These are phyloP conservation scores for Colletotrichum phormii DNA, from an alignment of 2,329 filamentous ascomycete species.

Conservation along the genomic window DNA sequence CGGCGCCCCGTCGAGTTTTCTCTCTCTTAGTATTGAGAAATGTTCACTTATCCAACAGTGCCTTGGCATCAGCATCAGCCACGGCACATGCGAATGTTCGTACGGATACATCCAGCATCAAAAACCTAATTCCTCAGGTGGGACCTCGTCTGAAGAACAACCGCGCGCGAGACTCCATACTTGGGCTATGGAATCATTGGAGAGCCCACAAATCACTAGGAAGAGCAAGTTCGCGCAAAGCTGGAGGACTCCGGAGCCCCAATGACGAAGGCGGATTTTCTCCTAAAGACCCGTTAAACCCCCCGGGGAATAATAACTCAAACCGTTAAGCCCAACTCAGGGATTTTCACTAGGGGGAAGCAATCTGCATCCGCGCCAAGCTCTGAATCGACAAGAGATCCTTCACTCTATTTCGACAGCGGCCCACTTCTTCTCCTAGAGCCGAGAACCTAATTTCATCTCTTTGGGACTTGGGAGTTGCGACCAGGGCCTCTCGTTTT, in stretches of 20 bases:
- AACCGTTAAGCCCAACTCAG: neutral
- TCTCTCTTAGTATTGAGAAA: too few species aligned
- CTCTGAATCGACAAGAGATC: slow-evolving; percentile 16
- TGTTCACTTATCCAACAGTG: too few species aligned
- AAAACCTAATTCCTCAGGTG: neutral
- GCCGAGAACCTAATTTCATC: slow-evolving; percentile 22
- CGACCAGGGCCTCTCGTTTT: neutral
- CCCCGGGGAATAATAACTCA: neutral
- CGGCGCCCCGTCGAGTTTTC: too few species aligned
- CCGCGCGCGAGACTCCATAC: neutral
- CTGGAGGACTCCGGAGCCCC: neutral
- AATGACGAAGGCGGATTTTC: neutral
- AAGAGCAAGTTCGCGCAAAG: neutral
- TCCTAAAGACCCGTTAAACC: neutral
- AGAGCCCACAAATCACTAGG: neutral
- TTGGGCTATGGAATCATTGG: neutral
- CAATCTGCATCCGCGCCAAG: slow-evolving; percentile 26
- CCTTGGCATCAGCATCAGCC: neutral
- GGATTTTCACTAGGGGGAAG: neutral
- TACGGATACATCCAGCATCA: too few species aligned
- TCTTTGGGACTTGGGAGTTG: neutral
- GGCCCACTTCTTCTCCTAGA: slow-evolving; percentile 15
- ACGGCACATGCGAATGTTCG: neutral
- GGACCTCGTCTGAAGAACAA: neutral
- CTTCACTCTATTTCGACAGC: slow-evolving; percentile 2